Base-by-base conservation (phyloP, 768 basidiomycete genomes). In the Rubroboletus pulcherrimus region DNA sequence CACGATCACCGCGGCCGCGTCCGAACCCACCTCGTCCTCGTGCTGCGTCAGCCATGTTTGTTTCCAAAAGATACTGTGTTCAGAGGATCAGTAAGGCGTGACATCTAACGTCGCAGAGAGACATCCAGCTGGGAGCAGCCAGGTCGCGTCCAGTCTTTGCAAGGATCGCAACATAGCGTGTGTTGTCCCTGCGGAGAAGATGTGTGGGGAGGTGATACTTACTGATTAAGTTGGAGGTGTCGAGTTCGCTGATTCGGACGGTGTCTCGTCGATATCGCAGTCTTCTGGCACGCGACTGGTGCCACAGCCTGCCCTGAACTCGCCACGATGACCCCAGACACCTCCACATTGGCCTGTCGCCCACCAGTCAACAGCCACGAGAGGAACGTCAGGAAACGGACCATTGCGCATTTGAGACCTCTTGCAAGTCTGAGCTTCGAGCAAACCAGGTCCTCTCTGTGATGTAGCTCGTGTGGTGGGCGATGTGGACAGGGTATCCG, bases 11-110 rank as follows among this genome's bases (percentile, higher is more conserved):
- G 53, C 92, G 85, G 54, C 92, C 90, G 64, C 93, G 85, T 60
- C 93, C 91, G 60, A 92, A 85, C 61, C 91, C 93, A 71, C 95
- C 94, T 66, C 95, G 89, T 73, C 91, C 91, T 73, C 93, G 88
- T 74, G 85, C 87, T 74, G 91, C 90, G 74, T 93, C 92, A 78
- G 92, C 91, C 91, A 93, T 93, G 43, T 64, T 58, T 53, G 66
- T 60, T 66, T 58, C 55, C 51, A 21, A 51, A 42, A 52, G 54
- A 61, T 66, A 58, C 74, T 72, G 47, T 35, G 48, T 54, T 48
- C 40, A 42, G 39, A 48, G 55, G 71, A 62, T 74, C 66, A 69
- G 62, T 59, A 62, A 54, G 49, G 14, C n/a, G 49, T 61, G 71
- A 74, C 75, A 85, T 83, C 83, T 72, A 63, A 55, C 52, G 17